phyloP scores from a whole-genome alignment of 1,284 basidiomycete genomes.

The Albatrellus sp. region DNA sequence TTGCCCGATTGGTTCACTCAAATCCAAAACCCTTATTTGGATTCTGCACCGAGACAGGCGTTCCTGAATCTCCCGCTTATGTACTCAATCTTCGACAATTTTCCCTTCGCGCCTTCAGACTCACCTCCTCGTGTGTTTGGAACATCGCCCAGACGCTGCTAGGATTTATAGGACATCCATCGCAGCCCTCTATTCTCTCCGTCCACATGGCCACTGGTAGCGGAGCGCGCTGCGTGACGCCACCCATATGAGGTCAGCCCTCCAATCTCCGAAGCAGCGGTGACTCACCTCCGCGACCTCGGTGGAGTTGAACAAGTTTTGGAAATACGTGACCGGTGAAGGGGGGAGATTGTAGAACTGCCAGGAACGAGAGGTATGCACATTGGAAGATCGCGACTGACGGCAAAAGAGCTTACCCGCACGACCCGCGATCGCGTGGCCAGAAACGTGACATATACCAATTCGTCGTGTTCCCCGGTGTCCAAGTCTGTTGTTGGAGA shows the following conservation, averaged over 20 bases:
- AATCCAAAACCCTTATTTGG: too few species aligned
- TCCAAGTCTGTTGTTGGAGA: too few species aligned
- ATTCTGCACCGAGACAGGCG: neutral
- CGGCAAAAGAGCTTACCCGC: slow-evolving; percentile 1
- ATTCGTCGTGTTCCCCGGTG: neutral
- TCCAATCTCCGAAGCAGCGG: neutral
- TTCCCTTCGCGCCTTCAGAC: slow-evolving; percentile 15
- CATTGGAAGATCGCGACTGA: neutral
- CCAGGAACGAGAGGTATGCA: neutral
- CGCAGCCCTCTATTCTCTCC: neutral
- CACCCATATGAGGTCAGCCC: neutral
- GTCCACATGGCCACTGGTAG: slow-evolving; percentile 7
- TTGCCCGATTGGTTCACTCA: neutral
- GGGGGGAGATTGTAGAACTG: neutral
- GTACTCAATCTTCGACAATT: neutral
- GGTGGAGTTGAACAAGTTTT: slow-evolving; percentile 4
- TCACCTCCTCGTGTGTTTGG: slow-evolving; percentile 45
- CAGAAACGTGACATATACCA: slow-evolving; percentile 1
- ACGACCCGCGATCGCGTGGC: slow-evolving; percentile 6
- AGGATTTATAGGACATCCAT: neutral
- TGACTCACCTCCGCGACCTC: neutral
- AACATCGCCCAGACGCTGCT: slow-evolving; percentile 43
- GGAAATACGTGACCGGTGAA: neutral
- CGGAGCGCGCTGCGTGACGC: neutral
- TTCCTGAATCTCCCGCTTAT: neutral